These are phyloP conservation scores for Ganoderma resinaceum DNA, from an alignment of 1,284 basidiomycete species.

Conservation along the genomic window DNA sequence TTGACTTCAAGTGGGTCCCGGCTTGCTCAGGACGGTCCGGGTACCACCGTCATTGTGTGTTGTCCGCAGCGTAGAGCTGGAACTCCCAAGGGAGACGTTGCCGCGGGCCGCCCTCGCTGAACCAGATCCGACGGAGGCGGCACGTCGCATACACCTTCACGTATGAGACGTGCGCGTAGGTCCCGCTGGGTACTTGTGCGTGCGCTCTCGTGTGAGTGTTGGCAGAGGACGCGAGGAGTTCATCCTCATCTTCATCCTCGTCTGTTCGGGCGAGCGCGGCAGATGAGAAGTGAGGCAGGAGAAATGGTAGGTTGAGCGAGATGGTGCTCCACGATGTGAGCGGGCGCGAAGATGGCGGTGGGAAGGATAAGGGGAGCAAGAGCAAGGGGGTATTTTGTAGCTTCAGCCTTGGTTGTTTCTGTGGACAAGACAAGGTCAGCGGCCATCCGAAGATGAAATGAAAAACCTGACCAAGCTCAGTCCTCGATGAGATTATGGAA, in stretches of 20 bases:
- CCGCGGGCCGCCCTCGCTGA: slow-evolving; percentile 61
- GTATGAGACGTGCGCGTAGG: slow-evolving; percentile 71
- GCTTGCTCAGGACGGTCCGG: too few relatives aligned
- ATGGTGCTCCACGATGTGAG: slow-evolving; percentile 81
- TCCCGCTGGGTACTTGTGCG: slow-evolving; percentile 57
- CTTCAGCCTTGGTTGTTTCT: slow-evolving; percentile 67
- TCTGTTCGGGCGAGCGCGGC: slow-evolving; percentile 42
- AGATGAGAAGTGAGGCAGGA: slow-evolving; percentile 71
- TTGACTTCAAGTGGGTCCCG: background rate
- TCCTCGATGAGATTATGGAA: background rate
- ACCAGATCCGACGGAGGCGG: slow-evolving; percentile 81
- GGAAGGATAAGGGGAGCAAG: slow-evolving; percentile 78
- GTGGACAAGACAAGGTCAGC: slow-evolving; percentile 21
- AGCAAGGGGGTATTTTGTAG: slow-evolving; percentile 56
- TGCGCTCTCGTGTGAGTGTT: slow-evolving; percentile 17
- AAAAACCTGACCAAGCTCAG: slow-evolving; percentile 7
- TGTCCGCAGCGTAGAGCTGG: slow-evolving; percentile 50
- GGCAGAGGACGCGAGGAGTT: slow-evolving; percentile 3
- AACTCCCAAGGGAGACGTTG: slow-evolving; percentile 77
- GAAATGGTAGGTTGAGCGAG: slow-evolving; percentile 62
- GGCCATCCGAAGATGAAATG: slow-evolving; percentile 10
- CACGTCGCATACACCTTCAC: slow-evolving; percentile 86
- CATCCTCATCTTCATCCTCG: slow-evolving; percentile 34
- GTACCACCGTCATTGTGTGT: background rate
- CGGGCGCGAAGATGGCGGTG: slow-evolving; percentile 54